Percentiles rank a stretch among this genome's conserved stretches.
Conservation (phyloP, 768 basidiomycete genomes). For the Podaxis rugospora region DNA sequence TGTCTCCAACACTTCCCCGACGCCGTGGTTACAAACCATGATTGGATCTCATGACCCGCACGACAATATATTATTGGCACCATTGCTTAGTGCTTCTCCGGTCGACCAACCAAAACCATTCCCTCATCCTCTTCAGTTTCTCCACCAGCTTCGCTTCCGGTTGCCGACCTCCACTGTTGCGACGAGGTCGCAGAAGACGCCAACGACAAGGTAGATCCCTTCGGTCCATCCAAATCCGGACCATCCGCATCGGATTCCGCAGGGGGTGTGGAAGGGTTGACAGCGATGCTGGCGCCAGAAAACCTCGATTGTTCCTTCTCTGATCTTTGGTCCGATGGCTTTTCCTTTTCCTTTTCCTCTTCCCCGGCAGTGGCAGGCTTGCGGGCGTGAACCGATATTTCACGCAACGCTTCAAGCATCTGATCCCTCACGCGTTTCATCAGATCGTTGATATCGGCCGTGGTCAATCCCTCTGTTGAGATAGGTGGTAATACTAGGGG, state of each 20-base stretch:
- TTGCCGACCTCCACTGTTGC: constrained; percentile 25
- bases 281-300: background rate
- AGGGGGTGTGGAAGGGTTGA: constrained; percentile 5
- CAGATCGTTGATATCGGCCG: constrained; percentile 67
- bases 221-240: constrained; percentile 1
- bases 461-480: constrained; percentile 64
- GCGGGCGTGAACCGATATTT: constrained; percentile 62
- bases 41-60: background rate
- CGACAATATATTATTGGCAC: background rate
- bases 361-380: background rate
- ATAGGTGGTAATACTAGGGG: constrained; percentile 84
- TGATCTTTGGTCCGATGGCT: background rate
- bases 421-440: constrained; percentile 61
- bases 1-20: background rate
- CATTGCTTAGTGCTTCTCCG: constrained; percentile 20
- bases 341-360: background rate
- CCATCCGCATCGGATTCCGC: background rate
- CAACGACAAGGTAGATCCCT: constrained; percentile 28
- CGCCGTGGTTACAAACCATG: background rate
- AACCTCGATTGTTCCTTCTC: constrained; percentile 2
- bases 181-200: constrained; percentile 26
- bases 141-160: constrained; percentile 57
- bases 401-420: constrained; percentile 76
- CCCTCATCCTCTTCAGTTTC: constrained; percentile 86
- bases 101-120: constrained; percentile 72